A percentile compares a stretch with the other conserved stretches of the same genome.
Evolutionary conservation across 176 grass and related monocot species (phyloP).

Genomic region (Puccinellia tenuiflora): DNA sequence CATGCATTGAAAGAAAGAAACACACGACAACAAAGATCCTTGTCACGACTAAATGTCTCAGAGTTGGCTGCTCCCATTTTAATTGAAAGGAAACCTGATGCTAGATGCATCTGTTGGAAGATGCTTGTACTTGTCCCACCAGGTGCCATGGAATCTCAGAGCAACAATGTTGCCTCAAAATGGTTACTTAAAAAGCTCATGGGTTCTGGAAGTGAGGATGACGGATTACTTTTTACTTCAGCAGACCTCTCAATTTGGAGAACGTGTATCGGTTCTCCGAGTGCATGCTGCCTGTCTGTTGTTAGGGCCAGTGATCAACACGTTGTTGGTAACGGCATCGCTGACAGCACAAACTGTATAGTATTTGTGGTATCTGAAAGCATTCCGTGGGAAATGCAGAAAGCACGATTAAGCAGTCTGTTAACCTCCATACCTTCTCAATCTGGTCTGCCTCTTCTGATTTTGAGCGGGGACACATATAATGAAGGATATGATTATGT

Average conservation of each 20-base stretch:
- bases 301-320: constrained; percentile 53
- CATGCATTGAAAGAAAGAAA: constrained; percentile 56
- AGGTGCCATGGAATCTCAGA: constrained; percentile 20
- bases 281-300: constrained; percentile 58
- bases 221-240: constrained; percentile 33
- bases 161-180: constrained; percentile 37
- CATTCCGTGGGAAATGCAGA: constrained; percentile 69
- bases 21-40: constrained; percentile 45
- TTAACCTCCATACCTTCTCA: constrained; percentile 53
- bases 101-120: constrained; percentile 88
- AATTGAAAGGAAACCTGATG: constrained; percentile 59
- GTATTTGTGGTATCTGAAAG: constrained; percentile 79
- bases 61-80: constrained; percentile 74
- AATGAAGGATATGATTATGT: constrained; percentile 44
- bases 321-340: constrained; percentile 35
- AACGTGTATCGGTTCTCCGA: constrained; percentile 38
- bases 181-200: constrained; percentile 84
- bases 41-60: constrained; percentile 59
- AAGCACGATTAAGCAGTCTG: constrained; percentile 48
- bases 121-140: constrained; percentile 55
- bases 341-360: constrained; percentile 41
- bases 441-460: constrained; percentile 69
- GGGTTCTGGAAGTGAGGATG: constrained; percentile 42
- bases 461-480: constrained; percentile 52
- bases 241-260: constrained; percentile 60